Percentiles rank a stretch among this genome's conserved stretches.
phyloP scores from a whole-genome alignment of 1,284 basidiomycete genomes.

The Apiotrichum sp. region DNA sequence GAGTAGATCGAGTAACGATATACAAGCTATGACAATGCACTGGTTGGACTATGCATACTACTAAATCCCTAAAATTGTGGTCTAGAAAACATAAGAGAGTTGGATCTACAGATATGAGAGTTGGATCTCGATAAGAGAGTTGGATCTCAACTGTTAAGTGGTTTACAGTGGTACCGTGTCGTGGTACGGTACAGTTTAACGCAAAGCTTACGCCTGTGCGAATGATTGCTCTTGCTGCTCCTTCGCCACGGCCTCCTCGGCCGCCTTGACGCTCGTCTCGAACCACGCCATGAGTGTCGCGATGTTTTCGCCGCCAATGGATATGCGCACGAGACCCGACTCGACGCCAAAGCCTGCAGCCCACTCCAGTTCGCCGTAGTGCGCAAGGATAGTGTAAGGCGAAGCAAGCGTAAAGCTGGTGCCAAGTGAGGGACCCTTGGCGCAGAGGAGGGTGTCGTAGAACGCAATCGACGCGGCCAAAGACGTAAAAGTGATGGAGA shows the following conservation, averaged over 20 bases:
- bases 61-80: not conserved
- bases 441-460: conserved; percentile 75
- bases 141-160: not conserved
- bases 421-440: conserved; percentile 89
- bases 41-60: conserved; percentile 4
- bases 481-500: conserved; percentile 80
- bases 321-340: conserved; percentile 74
- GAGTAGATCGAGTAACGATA: too few relatives aligned
- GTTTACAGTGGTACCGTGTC: not conserved
- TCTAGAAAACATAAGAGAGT: conserved; percentile 6
- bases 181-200: not conserved
- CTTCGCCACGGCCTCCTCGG: conserved; percentile 26
- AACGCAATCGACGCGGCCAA: conserved; percentile 67
- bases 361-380: conserved; percentile 89
- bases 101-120: not conserved
- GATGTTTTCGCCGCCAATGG: conserved; percentile 82
- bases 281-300: conserved; percentile 60
- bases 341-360: conserved; percentile 82
- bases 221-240: not conserved
- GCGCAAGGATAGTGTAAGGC: conserved; percentile 89
- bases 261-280: conserved; percentile 58
- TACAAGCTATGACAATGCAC: not conserved
- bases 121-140: conserved; percentile 4
- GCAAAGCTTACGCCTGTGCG: not conserved
- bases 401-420: conserved; percentile 94